phyloP scores from a whole-genome alignment of 1,139 yeast genomes.

The Zygoascus sp. region DNA sequence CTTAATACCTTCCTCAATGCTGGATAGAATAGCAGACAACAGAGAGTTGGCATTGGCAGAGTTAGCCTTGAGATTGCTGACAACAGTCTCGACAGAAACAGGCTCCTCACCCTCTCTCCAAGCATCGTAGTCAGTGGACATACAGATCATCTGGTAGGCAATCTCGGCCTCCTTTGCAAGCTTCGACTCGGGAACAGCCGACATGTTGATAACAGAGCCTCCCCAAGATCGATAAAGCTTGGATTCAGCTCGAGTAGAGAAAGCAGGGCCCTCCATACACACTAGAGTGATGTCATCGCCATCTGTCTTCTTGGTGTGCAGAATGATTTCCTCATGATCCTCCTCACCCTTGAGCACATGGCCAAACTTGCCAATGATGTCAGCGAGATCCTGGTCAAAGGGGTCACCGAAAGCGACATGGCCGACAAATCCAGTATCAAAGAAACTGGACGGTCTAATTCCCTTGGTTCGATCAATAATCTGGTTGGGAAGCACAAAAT shows the following conservation, averaged over 20 bases:
- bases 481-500: slow-evolving; percentile 92
- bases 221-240: slow-evolving; percentile 84
- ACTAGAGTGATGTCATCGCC: slow-evolving; percentile 73
- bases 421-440: slow-evolving; percentile 90
- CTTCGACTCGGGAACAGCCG: slow-evolving; percentile 92
- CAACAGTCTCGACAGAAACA: slow-evolving; percentile 94
- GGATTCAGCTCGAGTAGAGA: slow-evolving; percentile 96
- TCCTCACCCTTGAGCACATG: slow-evolving; percentile 48
- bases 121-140: slow-evolving; percentile 98
- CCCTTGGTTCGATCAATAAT: slow-evolving; percentile 97
- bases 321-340: slow-evolving; percentile 34
- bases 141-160: slow-evolving; percentile 95
- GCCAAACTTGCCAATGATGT: slow-evolving; percentile 56
- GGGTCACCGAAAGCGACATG: slow-evolving; percentile 98
- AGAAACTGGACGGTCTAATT: slow-evolving; percentile 82
- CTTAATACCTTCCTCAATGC: slow-evolving; percentile 57
- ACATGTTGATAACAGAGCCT: slow-evolving; percentile 94
- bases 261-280: slow-evolving; percentile 99
- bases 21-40: slow-evolving; percentile 64
- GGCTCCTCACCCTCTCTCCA: slow-evolving; percentile 96
- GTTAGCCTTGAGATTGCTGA: slow-evolving; percentile 84
- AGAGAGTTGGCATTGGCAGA: slow-evolving; percentile 77
- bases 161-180: slow-evolving; percentile 97
- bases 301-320: slow-evolving; percentile 56
- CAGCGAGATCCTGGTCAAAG: slow-evolving; percentile 69